Conservation (phyloP, 495 filamentous ascomycete genomes). For the Aspergillus ostianus region DNA sequence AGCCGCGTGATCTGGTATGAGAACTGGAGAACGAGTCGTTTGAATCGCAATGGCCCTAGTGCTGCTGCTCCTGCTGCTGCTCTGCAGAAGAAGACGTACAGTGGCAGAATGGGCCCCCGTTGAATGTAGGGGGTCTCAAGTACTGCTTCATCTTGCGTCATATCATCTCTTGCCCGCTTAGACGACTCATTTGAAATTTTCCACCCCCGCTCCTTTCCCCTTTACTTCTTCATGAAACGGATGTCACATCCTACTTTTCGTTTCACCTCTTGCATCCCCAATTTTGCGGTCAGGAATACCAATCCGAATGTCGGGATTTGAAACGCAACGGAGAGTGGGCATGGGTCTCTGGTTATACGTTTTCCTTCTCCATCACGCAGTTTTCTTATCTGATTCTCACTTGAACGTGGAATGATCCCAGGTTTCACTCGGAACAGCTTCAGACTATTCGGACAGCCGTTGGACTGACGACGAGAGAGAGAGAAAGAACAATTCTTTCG, state of each 20-base stretch:
- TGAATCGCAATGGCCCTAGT: slow-evolving; percentile 43
- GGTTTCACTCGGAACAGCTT: slow-evolving; percentile 1
- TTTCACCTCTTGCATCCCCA: slow-evolving; percentile 4
- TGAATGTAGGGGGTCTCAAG: neutral
- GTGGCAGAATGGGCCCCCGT: slow-evolving; percentile 33
- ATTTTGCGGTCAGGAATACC: neutral
- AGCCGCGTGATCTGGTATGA: slow-evolving; percentile 96
- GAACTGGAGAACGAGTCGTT: slow-evolving; percentile 80
- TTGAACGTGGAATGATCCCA: slow-evolving; percentile 2
- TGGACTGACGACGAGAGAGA: neutral
- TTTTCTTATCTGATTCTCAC: slow-evolving; percentile 4
- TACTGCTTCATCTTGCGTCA: neutral
- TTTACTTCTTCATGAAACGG: slow-evolving; percentile 2
- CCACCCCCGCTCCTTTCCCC: neutral
- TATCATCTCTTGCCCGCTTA: neutral
- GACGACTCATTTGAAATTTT: neutral
- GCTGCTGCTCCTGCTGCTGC: slow-evolving; percentile 8
- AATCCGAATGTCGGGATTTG: neutral
- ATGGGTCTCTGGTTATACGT: neutral
- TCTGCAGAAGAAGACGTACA: slow-evolving; percentile 26
- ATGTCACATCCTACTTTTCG: neutral
- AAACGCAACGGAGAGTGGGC: neutral
- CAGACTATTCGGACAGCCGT: neutral
- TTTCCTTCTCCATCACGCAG: neutral
- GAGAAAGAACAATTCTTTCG: neutral